These are phyloP conservation scores for Fusarium heterosporum DNA, from an alignment of 2,329 filamentous ascomycete species.

Conservation along the genomic window DNA sequence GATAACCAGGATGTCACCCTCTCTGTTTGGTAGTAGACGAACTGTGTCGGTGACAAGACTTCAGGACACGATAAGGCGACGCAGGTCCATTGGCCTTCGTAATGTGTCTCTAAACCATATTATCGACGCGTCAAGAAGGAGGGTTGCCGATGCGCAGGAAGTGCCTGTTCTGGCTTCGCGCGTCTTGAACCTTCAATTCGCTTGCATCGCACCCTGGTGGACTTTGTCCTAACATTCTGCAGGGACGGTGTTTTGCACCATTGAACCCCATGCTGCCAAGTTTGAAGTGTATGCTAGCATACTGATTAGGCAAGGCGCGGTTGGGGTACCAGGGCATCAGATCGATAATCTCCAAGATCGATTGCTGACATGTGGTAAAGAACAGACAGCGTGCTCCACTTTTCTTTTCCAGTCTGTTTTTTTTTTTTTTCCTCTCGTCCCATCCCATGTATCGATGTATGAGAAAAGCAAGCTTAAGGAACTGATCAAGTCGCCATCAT, in stretches of 20 bases:
- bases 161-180: conserved; percentile 35
- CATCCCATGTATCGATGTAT: background rate
- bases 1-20: background rate
- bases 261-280: conserved; percentile 35
- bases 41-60: background rate
- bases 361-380: conserved; percentile 27
- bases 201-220: background rate
- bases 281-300: conserved; percentile 37
- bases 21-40: too few relatives aligned
- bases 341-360: conserved; percentile 40
- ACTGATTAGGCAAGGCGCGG: conserved; percentile 39
- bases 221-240: conserved; percentile 14
- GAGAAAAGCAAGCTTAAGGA: too few relatives aligned
- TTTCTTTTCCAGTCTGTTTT: conserved; percentile 1
- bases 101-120: background rate
- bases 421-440: background rate
- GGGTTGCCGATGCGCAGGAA: conserved; percentile 23
- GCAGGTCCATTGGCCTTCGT: conserved; percentile 9
- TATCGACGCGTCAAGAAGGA: background rate
- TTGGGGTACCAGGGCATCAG: conserved; percentile 32
- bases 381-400: conserved; percentile 5
- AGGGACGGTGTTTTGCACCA: conserved; percentile 30
- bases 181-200: background rate
- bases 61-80: conserved; percentile 12
- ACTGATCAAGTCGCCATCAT: too few relatives aligned